Evolutionary conservation across 345 rosid species (phyloP).

Genomic region (Erucastrum elatum): DNA sequence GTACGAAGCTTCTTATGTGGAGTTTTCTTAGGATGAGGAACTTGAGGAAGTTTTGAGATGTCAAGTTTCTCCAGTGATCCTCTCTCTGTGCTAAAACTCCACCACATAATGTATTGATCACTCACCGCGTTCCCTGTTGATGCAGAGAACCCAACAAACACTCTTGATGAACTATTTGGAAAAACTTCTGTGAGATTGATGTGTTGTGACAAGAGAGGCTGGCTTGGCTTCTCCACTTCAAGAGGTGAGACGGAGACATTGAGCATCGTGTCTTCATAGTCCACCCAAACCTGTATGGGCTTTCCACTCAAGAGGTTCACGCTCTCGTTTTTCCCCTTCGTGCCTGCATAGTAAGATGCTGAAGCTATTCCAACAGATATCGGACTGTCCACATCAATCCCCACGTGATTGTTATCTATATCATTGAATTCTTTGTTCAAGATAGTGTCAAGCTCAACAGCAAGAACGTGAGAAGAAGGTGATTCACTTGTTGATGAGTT

Average conservation of each 20-base stretch:
- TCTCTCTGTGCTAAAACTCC: conserved; percentile 60
- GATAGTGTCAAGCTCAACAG: not conserved
- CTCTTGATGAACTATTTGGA: conserved; percentile 23
- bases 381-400: conserved; percentile 53
- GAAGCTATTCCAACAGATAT: conserved; percentile 38
- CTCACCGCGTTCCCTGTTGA: conserved; percentile 45
- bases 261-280: conserved; percentile 48
- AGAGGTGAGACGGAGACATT: conserved; percentile 51
- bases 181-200: conserved; percentile 43
- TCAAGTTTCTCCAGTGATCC: conserved; percentile 44
- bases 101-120: conserved; percentile 53
- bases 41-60: conserved; percentile 50
- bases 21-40: conserved; percentile 39
- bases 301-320: conserved; percentile 44
- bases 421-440: not conserved
- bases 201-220: conserved; percentile 51
- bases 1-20: conserved; percentile 2
- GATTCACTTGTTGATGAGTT: not conserved
- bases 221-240: conserved; percentile 36
- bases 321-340: conserved; percentile 19
- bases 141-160: conserved; percentile 64
- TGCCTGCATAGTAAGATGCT: conserved; percentile 43
- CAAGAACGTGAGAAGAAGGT: not conserved
- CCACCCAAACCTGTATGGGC: conserved; percentile 62
- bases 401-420: conserved; percentile 5